Percentiles rank a stretch among this genome's conserved stretches.
These are phyloP conservation scores for Citrus unshiu DNA, from an alignment of 345 rosid genomes.

Conservation along the genomic window DNA sequence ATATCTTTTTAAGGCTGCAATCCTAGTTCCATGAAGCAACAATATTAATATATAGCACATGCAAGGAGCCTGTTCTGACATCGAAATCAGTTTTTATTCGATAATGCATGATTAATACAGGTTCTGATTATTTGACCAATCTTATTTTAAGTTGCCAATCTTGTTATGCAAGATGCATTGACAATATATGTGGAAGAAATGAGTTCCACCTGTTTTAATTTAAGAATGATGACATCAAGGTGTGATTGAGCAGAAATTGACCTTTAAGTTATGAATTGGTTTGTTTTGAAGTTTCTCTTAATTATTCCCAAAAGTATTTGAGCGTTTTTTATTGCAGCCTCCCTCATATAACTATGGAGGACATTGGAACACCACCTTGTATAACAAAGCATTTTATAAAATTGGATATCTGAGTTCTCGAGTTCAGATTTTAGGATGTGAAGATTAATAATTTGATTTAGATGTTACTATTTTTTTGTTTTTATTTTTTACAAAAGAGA, in stretches of 20 bases:
- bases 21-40: not conserved
- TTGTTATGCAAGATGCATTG: not conserved
- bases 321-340: not conserved
- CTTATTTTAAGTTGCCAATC: not conserved
- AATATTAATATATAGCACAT: not conserved
- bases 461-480: too few relatives aligned
- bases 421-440: too few relatives aligned
- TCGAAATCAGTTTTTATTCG: not conserved
- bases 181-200: not conserved
- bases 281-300: not conserved
- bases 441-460: too few relatives aligned
- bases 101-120: not conserved
- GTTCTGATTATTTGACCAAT: not conserved
- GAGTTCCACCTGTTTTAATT: not conserved
- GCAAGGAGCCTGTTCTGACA: not conserved
- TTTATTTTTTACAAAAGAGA: too few relatives aligned
- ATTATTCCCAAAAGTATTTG: not conserved
- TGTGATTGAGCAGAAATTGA: too few relatives aligned
- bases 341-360: not conserved
- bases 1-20: not conserved
- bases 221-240: not conserved
- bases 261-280: not conserved
- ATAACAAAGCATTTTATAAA: too few relatives aligned
- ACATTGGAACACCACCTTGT: too few relatives aligned
- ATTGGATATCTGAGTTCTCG: too few relatives aligned